These are phyloP conservation scores for Apiotrichum porosum DNA, from an alignment of 1,284 basidiomycete species.

Conservation along the genomic window DNA sequence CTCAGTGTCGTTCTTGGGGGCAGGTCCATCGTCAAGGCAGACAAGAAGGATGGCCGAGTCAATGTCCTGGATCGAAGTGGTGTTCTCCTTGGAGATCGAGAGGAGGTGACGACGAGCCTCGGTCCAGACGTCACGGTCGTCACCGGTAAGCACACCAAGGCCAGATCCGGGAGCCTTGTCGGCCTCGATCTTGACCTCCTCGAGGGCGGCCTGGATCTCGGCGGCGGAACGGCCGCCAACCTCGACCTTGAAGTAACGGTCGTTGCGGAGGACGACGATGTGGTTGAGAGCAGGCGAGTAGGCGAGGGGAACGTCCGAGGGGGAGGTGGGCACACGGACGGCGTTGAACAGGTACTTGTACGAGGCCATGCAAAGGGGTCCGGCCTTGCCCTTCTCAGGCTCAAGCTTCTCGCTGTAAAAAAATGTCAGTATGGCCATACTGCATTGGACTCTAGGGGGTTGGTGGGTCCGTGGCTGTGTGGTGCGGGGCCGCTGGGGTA, in stretches of 20 bases:
- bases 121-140: conserved; percentile 88
- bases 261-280: conserved; percentile 84
- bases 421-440: not conserved
- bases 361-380: conserved; percentile 87
- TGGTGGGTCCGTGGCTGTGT: no score
- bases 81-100: conserved; percentile 62
- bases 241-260: conserved; percentile 79
- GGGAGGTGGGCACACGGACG: conserved; percentile 75
- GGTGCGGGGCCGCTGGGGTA: no score
- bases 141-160: conserved; percentile 78
- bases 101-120: conserved; percentile 69
- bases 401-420: conserved; percentile 65
- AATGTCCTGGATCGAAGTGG: conserved; percentile 67
- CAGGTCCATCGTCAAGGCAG: conserved; percentile 62
- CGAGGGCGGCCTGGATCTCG: conserved; percentile 78
- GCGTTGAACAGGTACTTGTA: conserved; percentile 97
- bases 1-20: conserved; percentile 56
- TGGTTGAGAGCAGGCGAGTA: conserved; percentile 73
- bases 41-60: conserved; percentile 87
- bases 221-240: conserved; percentile 60
- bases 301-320: conserved; percentile 77
- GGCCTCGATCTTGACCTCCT: conserved; percentile 66
- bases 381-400: conserved; percentile 78
- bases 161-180: conserved; percentile 58
- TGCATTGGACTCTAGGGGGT: not conserved